Evolutionary conservation across 192 early-diverging fungal species (phyloP).

Genomic region (Coemansia umbellata): DNA sequence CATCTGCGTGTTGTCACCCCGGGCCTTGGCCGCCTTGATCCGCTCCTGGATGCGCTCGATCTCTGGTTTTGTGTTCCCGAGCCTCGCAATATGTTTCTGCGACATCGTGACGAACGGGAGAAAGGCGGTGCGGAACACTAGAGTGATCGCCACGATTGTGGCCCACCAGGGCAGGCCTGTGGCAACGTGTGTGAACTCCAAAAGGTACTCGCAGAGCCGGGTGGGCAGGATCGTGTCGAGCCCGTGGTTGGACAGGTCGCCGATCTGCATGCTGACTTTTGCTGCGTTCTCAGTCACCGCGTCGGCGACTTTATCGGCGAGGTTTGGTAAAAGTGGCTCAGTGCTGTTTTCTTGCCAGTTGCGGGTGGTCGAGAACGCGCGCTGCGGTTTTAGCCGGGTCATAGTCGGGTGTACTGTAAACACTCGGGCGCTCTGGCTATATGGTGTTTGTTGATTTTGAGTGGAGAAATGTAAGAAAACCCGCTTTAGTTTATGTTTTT

Average conservation of each 20-base stretch:
- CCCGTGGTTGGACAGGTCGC: conserved; percentile 82
- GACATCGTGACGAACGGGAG: conserved; percentile 66
- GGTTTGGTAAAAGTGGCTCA: too few relatives aligned
- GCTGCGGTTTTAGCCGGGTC: not conserved
- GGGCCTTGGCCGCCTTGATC: conserved; percentile 55
- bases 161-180: conserved; percentile 93
- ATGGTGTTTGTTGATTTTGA: too few relatives aligned
- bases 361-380: conserved; percentile 15
- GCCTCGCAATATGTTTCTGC: not conserved
- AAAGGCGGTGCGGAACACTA: conserved; percentile 64
- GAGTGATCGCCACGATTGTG: conserved; percentile 62
- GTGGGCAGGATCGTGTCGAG: conserved; percentile 69
- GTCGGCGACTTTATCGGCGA: too few relatives aligned
- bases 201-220: conserved; percentile 61
- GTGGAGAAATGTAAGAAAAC: too few relatives aligned
- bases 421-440: too few relatives aligned
- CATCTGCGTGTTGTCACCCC: conserved; percentile 56
- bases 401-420: too few relatives aligned
- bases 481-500: too few relatives aligned
- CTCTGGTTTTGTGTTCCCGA: conserved; percentile 61
- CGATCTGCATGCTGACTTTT: conserved; percentile 63
- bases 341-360: conserved; percentile 1
- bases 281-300: not conserved
- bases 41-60: conserved; percentile 63
- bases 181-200: conserved; percentile 78